Evolutionary conservation across 306 rosid genomes (phyloP), one percentile per base, ranked within the genome.

Genomic region (Citrullus colocynthis): DNA sequence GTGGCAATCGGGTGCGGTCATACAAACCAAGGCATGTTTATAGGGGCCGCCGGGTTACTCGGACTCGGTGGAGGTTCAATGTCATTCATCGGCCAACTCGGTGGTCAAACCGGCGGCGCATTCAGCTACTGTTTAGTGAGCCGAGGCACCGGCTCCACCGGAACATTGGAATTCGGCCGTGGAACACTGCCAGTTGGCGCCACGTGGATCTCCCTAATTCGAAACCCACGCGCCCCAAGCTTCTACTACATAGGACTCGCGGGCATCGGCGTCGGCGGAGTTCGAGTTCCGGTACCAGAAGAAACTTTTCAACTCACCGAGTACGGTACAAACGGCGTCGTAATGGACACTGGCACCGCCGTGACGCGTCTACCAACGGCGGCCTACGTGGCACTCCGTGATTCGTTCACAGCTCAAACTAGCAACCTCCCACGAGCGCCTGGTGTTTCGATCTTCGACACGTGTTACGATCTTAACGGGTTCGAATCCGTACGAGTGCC

Each of bases 1-100:
- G 79, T 91, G 9, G 98, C 97, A 5, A 93, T 93, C 67, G 98
- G 98, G 3, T 93, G 98, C 74, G 98, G 98, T 18, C 97, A 91
- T 56, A 85, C 77, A 81, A 93, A 93, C 11, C 89, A 76, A 49
- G 98, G 98, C 8, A 91, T 93, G 98, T 93, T 93, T 34, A 91
- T 90, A 0, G 98, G 93, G 24, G 98, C 98, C 0, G 96, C 96
- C 0, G 98, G 98, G 6, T 77, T 93, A 36, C 77, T 93, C 72
- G 97, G 98, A 13, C 91, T 93, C 5, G 98, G 98, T 7, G 91
- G 93, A 1, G 98, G 98, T 52, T 84, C 93, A 77, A 86, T 93
- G 96, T 93, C 98, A 0, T 85, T 93, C 5, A 91, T 93, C 2
- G 97, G 94, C 16, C 98, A 93, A 81, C 86, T 93, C 0, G 94